Evolutionary conservation across 2,329 filamentous ascomycete genomes (phyloP).

Genomic region (Aspergillus tubingensis): DNA sequence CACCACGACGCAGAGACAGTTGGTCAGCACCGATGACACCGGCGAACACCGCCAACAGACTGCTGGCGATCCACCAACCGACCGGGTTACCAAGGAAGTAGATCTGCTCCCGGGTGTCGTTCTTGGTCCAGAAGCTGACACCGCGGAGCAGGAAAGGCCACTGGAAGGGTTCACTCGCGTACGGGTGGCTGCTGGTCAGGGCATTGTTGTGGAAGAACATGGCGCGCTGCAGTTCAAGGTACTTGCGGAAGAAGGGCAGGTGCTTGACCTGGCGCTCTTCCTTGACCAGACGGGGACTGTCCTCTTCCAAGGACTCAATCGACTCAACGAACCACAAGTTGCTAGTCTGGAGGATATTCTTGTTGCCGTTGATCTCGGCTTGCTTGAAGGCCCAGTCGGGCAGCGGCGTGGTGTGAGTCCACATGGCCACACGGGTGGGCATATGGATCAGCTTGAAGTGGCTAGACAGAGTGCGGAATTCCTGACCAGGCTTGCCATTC

Average conservation of each 20-base stretch:
- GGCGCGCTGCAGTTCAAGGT: conserved; percentile 90
- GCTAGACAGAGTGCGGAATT: conserved; percentile 86
- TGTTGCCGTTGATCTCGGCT: conserved; percentile 99
- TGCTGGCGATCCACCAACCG: conserved; percentile 96
- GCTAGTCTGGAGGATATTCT: conserved; percentile 83
- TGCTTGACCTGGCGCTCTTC: conserved; percentile 76
- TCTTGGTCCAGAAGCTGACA: conserved; percentile 99
- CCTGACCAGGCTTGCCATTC: conserved; percentile 74
- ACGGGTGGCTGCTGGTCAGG: conserved; percentile 93
- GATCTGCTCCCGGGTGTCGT: conserved; percentile 91
- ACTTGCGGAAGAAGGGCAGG: conserved; percentile 88
- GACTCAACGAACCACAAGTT: conserved; percentile 96
- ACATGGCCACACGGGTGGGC: conserved; percentile 97
- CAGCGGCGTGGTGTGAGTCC: conserved; percentile 93
- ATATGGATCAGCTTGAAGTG: conserved; percentile 96
- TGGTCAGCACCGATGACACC: conserved; percentile 93
- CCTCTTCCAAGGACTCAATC: conserved; percentile 73
- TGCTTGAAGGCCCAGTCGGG: conserved; percentile 97
- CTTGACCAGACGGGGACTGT: conserved; percentile 73
- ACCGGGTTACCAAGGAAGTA: conserved; percentile 97
- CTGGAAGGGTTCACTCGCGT: conserved; percentile 90
- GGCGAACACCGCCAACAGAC: conserved; percentile 86
- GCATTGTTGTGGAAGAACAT: conserved; percentile 99
- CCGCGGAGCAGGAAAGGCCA: conserved; percentile 97
- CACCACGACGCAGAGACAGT: conserved; percentile 84